Conservation (phyloP, 2,329 filamentous ascomycete species). For the Xylariomycetidae sp. region DNA sequence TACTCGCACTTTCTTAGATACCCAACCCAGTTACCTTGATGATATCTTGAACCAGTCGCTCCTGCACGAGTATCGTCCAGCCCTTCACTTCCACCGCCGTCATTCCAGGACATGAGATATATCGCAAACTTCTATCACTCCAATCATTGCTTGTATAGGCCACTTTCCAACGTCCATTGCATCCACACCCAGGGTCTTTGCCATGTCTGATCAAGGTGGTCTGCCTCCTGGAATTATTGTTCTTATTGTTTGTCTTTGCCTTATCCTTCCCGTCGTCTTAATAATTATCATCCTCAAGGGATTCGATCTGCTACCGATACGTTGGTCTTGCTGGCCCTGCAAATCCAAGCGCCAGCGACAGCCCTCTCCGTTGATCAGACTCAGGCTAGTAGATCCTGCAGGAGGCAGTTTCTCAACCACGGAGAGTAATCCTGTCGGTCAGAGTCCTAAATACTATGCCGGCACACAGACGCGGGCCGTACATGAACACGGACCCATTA, state of each 20-base stretch:
- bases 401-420: constrained; percentile 16
- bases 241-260: constrained; percentile 25
- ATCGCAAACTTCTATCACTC: constrained; percentile 8
- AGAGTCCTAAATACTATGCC: constrained; percentile 6
- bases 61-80: background rate
- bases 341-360: constrained; percentile 3
- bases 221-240: constrained; percentile 18
- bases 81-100: constrained; percentile 1
- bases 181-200: constrained; percentile 8
- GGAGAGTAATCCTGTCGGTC: constrained; percentile 21
- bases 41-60: too few species aligned
- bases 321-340: constrained; percentile 5
- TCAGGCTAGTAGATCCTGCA: constrained; percentile 1
- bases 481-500: constrained; percentile 7
- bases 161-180: too few species aligned
- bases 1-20: too few species aligned
- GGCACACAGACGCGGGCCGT: constrained; percentile 7
- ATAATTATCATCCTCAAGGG: constrained; percentile 23
- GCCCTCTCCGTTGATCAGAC: background rate
- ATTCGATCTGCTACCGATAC: constrained; percentile 17
- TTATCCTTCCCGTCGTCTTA: constrained; percentile 32
- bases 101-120: constrained; percentile 10
- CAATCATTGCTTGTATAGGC: background rate
- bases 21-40: too few species aligned
- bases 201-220: constrained; percentile 18